Evolutionary conservation across 306 rosid genomes (phyloP), one percentile per base, ranked within the genome.

Genomic region (Cucurbita pepo): DNA sequence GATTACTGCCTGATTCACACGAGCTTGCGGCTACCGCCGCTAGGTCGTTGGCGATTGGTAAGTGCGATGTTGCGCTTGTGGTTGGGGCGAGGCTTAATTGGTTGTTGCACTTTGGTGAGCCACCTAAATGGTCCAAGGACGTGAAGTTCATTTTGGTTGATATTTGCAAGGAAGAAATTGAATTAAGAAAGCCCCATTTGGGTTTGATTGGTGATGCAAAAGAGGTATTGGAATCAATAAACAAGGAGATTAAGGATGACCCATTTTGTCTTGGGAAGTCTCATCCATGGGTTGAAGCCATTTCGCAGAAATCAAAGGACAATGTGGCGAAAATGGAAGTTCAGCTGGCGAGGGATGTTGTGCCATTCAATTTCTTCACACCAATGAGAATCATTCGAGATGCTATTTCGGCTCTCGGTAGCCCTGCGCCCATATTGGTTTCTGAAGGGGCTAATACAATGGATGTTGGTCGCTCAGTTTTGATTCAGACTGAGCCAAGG

Each of bases 181-280:
- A 90, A 79, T 78, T 91, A 9, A 84, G 99, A 38, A 94, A 91
- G 44, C 95, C 97, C 0, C 72, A 77, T 77, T 21, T 94, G 80
- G 99, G 99, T 65, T 77, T 94, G 75, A 89, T 88, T 36, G 99
- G 97, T 38, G 97, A 94, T 85, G 99, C 97, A 0, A 94, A 80
- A 74, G 47, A 60, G 56, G 78, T 91, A 21, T 48, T 94, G 79
- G 95, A 91, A 74, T 56, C 37, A 71, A 51, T 94, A 48, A 89
- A 89, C 76, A 87, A 61, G 69, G 92, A 74, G 88, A 91, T 94
- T 41, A 89, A 94, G 80, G 99, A 91, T 63, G 92, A 91, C 21
- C 97, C 99, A 0, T 94, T 94, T 82, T 94, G 96, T 83, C 85
- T 89, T 77, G 95, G 86, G 70, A 86, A 51, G 85, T 76, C 79